Evolutionary conservation across 768 basidiomycete species (phyloP).

Genomic region (Mycena vulgaris): DNA sequence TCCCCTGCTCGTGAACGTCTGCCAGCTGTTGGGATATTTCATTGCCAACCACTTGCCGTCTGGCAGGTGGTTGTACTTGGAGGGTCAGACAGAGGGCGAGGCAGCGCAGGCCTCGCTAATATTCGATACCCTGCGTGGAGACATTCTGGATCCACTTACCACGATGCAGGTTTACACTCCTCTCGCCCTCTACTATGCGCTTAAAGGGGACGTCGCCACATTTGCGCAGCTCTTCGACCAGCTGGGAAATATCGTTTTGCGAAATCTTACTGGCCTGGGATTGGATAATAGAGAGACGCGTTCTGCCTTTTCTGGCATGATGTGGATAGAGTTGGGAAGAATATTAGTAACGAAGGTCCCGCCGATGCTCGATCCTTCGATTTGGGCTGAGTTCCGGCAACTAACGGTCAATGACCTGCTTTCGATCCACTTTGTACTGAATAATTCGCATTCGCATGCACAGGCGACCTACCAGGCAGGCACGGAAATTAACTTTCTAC

Average conservation of each 20-base stretch:
- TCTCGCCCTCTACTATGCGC: background rate
- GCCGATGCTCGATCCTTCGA: background rate
- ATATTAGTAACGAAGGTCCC: background rate
- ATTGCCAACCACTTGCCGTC: background rate
- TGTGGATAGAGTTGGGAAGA: background rate
- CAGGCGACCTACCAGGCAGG: background rate
- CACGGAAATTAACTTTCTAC: slow-evolving; percentile 28
- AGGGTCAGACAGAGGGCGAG: background rate
- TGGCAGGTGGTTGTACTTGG: background rate
- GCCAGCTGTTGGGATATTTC: slow-evolving; percentile 21
- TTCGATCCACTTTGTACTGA: background rate
- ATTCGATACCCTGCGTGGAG: background rate
- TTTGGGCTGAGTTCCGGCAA: slow-evolving; percentile 11
- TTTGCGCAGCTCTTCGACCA: background rate
- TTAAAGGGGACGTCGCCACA: slow-evolving; percentile 8
- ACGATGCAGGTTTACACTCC: slow-evolving; percentile 6
- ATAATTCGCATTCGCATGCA: background rate
- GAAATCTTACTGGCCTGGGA: background rate
- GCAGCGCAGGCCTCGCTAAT: background rate
- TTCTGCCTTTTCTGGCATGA: slow-evolving; percentile 1
- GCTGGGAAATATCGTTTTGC: background rate
- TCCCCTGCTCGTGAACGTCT: slow-evolving; percentile 6
- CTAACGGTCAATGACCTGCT: slow-evolving; percentile 12
- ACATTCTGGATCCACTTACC: background rate
- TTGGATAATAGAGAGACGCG: background rate